A percentile compares a stretch with the other conserved stretches of the same genome.
Conservation (phyloP, 1,284 basidiomycete genomes). For the Ustilago nuda region DNA sequence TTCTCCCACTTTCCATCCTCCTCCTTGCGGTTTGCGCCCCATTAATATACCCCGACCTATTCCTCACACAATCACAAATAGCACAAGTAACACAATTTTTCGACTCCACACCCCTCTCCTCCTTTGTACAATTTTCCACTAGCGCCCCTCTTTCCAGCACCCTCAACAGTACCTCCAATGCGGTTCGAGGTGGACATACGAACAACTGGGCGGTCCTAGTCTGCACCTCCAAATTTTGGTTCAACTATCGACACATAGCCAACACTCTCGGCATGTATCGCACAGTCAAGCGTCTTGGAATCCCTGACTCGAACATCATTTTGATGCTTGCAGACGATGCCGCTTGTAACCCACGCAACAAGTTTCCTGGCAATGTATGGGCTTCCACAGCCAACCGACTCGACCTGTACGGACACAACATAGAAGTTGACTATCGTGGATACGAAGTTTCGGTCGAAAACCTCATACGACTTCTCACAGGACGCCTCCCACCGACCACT, state of each 20-base stretch:
- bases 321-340: constrained; percentile 98
- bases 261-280: constrained; percentile 99
- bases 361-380: constrained; percentile 90
- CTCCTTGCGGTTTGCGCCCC: constrained; percentile 12
- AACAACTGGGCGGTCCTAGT: constrained; percentile 99
- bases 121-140: neutral
- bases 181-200: constrained; percentile 69
- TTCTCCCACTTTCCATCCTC: constrained; percentile 8
- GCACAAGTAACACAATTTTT: constrained; percentile 49
- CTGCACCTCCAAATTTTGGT: constrained; percentile 94
- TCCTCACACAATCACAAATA: constrained; percentile 30
- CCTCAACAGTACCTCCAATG: neutral
- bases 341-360: constrained; percentile 92
- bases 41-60: constrained; percentile 31
- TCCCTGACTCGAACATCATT: constrained; percentile 97
- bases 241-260: constrained; percentile 99
- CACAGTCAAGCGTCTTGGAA: constrained; percentile 95
- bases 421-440: constrained; percentile 97
- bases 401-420: constrained; percentile 94
- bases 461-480: constrained; percentile 86
- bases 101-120: constrained; percentile 1
- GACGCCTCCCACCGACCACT: constrained; percentile 71
- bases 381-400: constrained; percentile 81
- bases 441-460: constrained; percentile 98
- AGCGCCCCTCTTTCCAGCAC: neutral